Conservation (phyloP, 225 moss, liverwort and hornwort genomes). For the Sphagnum tenellum region DNA sequence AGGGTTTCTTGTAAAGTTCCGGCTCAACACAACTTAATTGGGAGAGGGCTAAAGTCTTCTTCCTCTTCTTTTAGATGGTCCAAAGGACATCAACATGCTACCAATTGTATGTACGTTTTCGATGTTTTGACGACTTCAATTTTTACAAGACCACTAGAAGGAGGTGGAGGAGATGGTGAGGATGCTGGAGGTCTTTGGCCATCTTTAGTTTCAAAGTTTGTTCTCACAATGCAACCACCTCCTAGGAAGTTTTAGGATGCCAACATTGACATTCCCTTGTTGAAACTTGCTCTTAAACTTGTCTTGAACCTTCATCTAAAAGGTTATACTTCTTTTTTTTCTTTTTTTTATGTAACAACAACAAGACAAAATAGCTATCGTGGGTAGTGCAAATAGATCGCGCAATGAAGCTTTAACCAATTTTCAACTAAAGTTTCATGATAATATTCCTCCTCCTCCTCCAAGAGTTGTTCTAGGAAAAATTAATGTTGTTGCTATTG, state of each 20-base stretch:
- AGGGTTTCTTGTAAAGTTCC: slow-evolving; percentile 14
- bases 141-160: slow-evolving; percentile 23
- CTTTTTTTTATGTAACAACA: too few species aligned
- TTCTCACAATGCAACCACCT: slow-evolving; percentile 30
- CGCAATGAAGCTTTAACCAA: too few species aligned
- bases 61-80: slow-evolving; percentile 5
- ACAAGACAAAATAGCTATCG: too few species aligned
- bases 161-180: too few species aligned
- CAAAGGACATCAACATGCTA: slow-evolving; percentile 9
- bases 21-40: slow-evolving; percentile 14
- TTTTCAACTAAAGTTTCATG: too few species aligned
- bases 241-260: slow-evolving; percentile 5
- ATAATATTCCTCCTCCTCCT: background rate
- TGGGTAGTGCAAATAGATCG: background rate
- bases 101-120: slow-evolving; percentile 17
- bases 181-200: slow-evolving; percentile 8
- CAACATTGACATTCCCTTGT: slow-evolving; percentile 19
- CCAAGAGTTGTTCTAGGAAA: background rate
- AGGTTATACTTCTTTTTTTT: background rate
- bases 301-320: slow-evolving; percentile 3
- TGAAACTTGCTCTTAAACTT: slow-evolving; percentile 30
- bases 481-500: background rate
- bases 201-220: slow-evolving; percentile 12
- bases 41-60: slow-evolving; percentile 13
- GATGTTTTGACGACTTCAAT: slow-evolving; percentile 32